Conservation (phyloP, 2,329 filamentous ascomycete genomes). For the Botrytis fabae region DNA sequence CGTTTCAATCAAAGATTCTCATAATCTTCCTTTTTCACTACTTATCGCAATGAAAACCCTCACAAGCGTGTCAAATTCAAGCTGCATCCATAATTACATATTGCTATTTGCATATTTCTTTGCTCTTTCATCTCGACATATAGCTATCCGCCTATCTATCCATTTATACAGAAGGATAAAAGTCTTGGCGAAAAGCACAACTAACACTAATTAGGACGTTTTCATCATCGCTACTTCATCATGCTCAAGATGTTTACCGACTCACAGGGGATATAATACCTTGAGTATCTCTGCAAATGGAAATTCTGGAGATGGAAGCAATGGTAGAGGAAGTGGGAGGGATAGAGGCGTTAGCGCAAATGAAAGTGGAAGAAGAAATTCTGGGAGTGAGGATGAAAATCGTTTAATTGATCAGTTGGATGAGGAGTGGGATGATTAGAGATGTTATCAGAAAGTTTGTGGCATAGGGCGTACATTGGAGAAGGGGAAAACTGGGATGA, state of each 20-base stretch:
- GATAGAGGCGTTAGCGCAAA: slow-evolving; percentile 7
- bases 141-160: slow-evolving; percentile 18
- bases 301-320: slow-evolving; percentile 43
- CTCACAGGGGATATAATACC: slow-evolving; percentile 65
- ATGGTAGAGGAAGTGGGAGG: slow-evolving; percentile 1
- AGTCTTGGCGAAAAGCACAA: slow-evolving; percentile 11
- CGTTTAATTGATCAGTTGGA: slow-evolving; percentile 92
- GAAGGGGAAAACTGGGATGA: not conserved
- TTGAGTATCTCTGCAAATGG: slow-evolving; percentile 57
- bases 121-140: slow-evolving; percentile 12
- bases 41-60: slow-evolving; percentile 1
- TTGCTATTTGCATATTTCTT: slow-evolving; percentile 6
- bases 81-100: slow-evolving; percentile 1
- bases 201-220: slow-evolving; percentile 52
- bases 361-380: slow-evolving; percentile 9
- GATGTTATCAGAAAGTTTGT: not conserved
- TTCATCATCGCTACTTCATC: slow-evolving; percentile 69
- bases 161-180: slow-evolving; percentile 1
- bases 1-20: slow-evolving; percentile 22
- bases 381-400: slow-evolving; percentile 75
- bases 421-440: slow-evolving; percentile 88
- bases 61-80: slow-evolving; percentile 18
- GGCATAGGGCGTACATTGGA: not conserved
- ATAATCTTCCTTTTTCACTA: slow-evolving; percentile 15
- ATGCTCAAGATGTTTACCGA: slow-evolving; percentile 65